phyloP scores from a whole-genome alignment of 441 rosid species.

The Breynia disticha region DNA sequence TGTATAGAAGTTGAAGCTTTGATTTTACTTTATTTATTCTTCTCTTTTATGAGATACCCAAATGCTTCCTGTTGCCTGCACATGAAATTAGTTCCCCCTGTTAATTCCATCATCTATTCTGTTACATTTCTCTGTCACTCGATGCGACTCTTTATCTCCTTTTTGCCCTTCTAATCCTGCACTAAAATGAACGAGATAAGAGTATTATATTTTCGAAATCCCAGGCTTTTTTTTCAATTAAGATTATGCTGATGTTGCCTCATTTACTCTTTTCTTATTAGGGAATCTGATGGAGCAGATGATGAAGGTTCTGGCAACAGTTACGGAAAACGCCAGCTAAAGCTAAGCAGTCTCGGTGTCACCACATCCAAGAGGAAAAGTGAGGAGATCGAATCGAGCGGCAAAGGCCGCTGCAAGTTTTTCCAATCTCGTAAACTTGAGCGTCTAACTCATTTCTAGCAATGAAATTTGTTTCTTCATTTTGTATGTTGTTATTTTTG shows the following conservation, averaged over 20 bases:
- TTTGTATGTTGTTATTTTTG: not conserved
- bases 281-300: constrained; percentile 63
- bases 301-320: constrained; percentile 39
- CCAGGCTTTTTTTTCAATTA: not conserved
- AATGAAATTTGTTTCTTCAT: constrained; percentile 9
- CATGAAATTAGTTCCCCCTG: not conserved
- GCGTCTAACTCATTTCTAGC: constrained; percentile 54
- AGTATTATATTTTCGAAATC: not conserved
- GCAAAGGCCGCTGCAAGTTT: constrained; percentile 80
- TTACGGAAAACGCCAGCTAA: constrained; percentile 49
- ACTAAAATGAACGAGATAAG: not conserved
- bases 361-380: constrained; percentile 49
- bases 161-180: not conserved
- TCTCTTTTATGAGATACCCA: not conserved
- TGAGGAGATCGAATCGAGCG: constrained; percentile 74
- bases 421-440: constrained; percentile 72
- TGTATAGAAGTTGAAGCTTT: too few species aligned
- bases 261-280: constrained; percentile 6
- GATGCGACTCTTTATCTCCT: not conserved
- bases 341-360: constrained; percentile 63
- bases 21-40: not conserved
- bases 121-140: too few species aligned
- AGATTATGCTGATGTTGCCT: not conserved
- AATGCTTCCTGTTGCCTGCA: constrained; percentile 3
- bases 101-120: too few species aligned